Conservation (phyloP, 2,329 filamentous ascomycete species). For the Ophiostoma australiae region DNA sequence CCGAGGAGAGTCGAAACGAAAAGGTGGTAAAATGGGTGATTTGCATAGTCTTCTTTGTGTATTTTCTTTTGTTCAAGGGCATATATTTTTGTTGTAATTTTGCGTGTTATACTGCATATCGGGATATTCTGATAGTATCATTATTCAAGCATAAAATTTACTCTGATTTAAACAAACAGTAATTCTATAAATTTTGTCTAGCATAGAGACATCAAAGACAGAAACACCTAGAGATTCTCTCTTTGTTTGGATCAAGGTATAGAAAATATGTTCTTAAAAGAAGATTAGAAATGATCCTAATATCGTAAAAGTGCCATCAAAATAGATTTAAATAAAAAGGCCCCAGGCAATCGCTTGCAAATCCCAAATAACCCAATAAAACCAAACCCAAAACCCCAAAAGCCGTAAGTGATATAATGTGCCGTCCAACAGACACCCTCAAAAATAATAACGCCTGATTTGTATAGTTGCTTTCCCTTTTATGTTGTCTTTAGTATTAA, state of each 20-base stretch:
- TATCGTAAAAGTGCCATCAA: neutral
- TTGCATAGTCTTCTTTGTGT: neutral
- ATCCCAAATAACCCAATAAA: neutral
- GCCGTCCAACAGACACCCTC: neutral
- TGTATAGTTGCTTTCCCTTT: neutral
- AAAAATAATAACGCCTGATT: neutral
- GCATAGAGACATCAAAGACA: no score
- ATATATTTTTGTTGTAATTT: constrained; percentile 10
- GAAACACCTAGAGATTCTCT: no score
- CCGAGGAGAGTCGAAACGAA: neutral
- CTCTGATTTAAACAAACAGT: no score
- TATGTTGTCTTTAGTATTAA: neutral
- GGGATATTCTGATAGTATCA: neutral
- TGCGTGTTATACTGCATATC: constrained; percentile 16
- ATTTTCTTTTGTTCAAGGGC: constrained; percentile 12
- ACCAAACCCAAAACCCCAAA: neutral
- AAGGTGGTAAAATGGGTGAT: neutral
- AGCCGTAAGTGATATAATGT: neutral
- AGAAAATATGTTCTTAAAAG: neutral
- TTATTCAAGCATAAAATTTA: neutral
- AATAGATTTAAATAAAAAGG: neutral
- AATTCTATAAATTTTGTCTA: no score
- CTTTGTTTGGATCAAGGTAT: neutral
- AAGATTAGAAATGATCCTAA: neutral
- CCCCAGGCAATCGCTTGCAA: neutral